These are phyloP conservation scores for Conticribra weissflogii DNA, from an alignment of 108 stramenopile genomes.

Conservation along the genomic window DNA sequence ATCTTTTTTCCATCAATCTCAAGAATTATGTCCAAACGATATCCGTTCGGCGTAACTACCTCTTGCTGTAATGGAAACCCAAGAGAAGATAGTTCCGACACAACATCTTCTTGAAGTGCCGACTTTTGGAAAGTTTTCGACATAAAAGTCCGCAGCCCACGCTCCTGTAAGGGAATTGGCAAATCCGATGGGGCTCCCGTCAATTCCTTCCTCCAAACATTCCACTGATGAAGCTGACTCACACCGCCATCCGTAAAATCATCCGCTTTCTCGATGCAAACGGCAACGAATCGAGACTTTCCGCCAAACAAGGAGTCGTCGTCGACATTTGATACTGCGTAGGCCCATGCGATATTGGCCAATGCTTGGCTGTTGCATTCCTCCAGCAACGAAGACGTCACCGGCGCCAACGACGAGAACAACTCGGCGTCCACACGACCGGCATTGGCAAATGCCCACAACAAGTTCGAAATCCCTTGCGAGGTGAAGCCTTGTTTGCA, in stretches of 20 bases:
- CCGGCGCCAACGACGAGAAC: constrained; percentile 31
- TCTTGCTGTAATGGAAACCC: constrained; percentile 29
- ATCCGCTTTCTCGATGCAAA: constrained; percentile 21
- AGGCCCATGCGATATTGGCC: constrained; percentile 53
- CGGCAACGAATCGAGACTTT: constrained; percentile 14
- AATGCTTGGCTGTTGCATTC: constrained; percentile 41
- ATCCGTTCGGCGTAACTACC: constrained; percentile 23
- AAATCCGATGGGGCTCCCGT: neutral
- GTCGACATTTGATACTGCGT: constrained; percentile 38
- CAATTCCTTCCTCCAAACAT: constrained; percentile 25
- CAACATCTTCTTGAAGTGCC: constrained; percentile 27
- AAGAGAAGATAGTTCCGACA: constrained; percentile 32
- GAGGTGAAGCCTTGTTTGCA: constrained; percentile 32
- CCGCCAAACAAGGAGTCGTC: constrained; percentile 28
- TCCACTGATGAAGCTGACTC: constrained; percentile 52
- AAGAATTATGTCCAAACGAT: constrained; percentile 34
- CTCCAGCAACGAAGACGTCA: constrained; percentile 19
- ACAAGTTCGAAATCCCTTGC: constrained; percentile 48
- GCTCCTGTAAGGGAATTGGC: constrained; percentile 11
- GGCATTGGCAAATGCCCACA: constrained; percentile 44
- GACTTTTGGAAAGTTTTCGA: neutral
- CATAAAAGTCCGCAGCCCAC: constrained; percentile 27
- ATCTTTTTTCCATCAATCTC: constrained; percentile 25
- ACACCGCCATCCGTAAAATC: constrained; percentile 32
- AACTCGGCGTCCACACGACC: constrained; percentile 24